Evolutionary conservation across 2,329 filamentous ascomycete species (phyloP), one percentile per base, ranked within the genome.

Genomic region (Pseudogymnoascus sp.): DNA sequence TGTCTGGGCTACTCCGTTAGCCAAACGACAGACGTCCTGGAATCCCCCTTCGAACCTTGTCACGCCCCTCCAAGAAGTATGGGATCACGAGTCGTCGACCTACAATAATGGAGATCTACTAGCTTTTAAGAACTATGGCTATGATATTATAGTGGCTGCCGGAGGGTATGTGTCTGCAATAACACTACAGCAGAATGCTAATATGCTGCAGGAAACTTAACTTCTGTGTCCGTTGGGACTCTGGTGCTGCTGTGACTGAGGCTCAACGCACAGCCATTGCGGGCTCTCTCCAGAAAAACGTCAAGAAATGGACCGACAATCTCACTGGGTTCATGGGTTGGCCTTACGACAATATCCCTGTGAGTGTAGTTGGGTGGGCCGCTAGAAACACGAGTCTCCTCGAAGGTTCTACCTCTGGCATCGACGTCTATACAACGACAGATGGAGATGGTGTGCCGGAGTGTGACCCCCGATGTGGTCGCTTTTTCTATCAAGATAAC

Each of bases 161-260:
- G 19, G 38, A 22, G 62, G 62, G 62, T 63, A 41, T 31, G 38
- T 26, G 10, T 26, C 19, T 26, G 6, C 3, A 7, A 46, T 6
- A 24, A 24, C 8, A 24, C 4, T 7, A 11, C 2, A 43, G 10
- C 19, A 43, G 10, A 46, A 26, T 46, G 6, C 22, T 31, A 22
- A 41, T 41, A 64, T 62, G 26, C 10, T 22, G 26, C 8, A 65
- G 77, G 67, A 72, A 69, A 65, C 69, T 77, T 67, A 74, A 76
- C 66, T 74, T 76, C 67, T 80, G 77, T 61, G 77, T 80, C 4
- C 75, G 78, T 43, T 80, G 78, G 78, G 77, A 80, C 63, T 77
- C 75, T 0, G 72, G 66, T 24, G 66, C 71, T 4, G 68, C 71
- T 1, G 73, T 78, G 6, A 75, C 74, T 0, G 75, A 74, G 6